Conservation (phyloP, 768 basidiomycete species). For the Hemileccinum rubropunctum region DNA sequence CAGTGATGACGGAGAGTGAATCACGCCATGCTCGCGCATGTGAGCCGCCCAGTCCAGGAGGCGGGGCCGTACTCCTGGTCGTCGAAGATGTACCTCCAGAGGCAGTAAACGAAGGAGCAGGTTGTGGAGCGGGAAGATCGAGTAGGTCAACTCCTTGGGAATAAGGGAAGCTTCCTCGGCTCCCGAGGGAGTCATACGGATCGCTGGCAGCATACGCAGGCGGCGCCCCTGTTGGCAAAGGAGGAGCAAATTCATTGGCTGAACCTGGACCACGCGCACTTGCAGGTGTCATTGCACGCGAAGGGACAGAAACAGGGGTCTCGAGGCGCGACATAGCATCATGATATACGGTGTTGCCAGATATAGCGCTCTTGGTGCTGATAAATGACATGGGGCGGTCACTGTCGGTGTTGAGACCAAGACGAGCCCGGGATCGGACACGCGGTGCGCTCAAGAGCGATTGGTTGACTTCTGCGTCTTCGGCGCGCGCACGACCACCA, state of each 20-base stretch:
- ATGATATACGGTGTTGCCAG: conserved; percentile 58
- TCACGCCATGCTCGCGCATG: conserved; percentile 34
- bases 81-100: conserved; percentile 33
- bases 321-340: conserved; percentile 52
- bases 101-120: conserved; percentile 49
- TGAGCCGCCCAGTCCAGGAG: conserved; percentile 38
- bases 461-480: conserved; percentile 49
- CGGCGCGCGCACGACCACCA: conserved; percentile 24
- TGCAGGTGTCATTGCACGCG: conserved; percentile 47
- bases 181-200: conserved; percentile 28
- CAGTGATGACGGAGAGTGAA: conserved; percentile 32
- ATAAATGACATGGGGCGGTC: conserved; percentile 56
- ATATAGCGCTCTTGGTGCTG: conserved; percentile 51
- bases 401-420: conserved; percentile 40
- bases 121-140: conserved; percentile 57
- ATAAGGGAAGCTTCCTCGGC: conserved; percentile 23
- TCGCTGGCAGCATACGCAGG: conserved; percentile 32
- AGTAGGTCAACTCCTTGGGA: conserved; percentile 44
- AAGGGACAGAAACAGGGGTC: conserved; percentile 42
- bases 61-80: conserved; percentile 18
- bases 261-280: conserved; percentile 21
- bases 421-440: conserved; percentile 28
- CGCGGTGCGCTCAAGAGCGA: conserved; percentile 31
- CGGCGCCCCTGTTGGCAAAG: conserved; percentile 25
- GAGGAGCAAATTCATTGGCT: conserved; percentile 6